Evolutionary conservation across 768 basidiomycete genomes (phyloP).

Genomic region (Mycena rosella): DNA sequence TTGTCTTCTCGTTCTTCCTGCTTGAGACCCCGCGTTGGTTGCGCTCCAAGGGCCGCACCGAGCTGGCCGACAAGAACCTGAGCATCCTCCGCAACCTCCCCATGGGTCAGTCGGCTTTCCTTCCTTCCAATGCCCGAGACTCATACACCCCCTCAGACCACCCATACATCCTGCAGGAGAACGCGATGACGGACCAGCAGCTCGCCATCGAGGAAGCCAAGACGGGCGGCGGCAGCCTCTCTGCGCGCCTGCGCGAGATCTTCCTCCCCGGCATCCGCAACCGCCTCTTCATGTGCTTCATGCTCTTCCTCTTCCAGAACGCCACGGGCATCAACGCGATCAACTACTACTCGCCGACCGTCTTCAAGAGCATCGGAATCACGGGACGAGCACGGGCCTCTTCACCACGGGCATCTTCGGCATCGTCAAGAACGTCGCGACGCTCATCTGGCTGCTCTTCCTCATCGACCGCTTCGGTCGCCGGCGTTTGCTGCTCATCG

Average conservation of each 20-base stretch:
- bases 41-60: conserved; percentile 19
- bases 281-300: conserved; percentile 28
- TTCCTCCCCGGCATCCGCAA: conserved; percentile 23
- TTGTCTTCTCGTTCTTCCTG: conserved; percentile 1
- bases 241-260: conserved; percentile 20
- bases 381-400: conserved; percentile 40
- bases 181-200: conserved; percentile 23
- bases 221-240: conserved; percentile 18
- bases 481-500: conserved; percentile 9
- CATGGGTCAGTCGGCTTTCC: background rate
- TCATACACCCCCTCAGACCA: conserved; percentile 7
- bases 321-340: conserved; percentile 44
- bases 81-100: conserved; percentile 26
- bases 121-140: background rate
- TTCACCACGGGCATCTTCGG: conserved; percentile 55
- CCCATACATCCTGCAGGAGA: conserved; percentile 12
- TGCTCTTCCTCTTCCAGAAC: conserved; percentile 30
- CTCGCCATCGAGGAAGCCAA: conserved; percentile 20
- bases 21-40: conserved; percentile 20
- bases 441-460: conserved; percentile 23
- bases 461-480: conserved; percentile 19
- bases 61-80: conserved; percentile 19
- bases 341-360: conserved; percentile 51
- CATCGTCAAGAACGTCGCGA: conserved; percentile 49
- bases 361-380: conserved; percentile 52